Evolutionary conservation across 306 rosid genomes (phyloP).

Genomic region (Datisca glomerata): DNA sequence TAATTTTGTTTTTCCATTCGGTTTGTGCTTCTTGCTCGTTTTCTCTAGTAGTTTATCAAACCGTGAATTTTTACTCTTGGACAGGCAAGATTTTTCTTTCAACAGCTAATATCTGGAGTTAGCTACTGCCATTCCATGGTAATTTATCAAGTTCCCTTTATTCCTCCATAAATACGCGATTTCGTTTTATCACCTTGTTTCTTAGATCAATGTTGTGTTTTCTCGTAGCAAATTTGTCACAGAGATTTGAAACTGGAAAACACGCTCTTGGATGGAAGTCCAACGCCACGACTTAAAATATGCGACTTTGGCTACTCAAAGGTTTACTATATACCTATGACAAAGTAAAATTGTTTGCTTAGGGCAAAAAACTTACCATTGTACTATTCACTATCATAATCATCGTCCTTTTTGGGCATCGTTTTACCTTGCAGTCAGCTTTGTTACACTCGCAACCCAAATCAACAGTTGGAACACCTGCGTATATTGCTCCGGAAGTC

Average conservation of each 20-base stretch:
- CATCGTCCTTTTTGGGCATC: background rate
- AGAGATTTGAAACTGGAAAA: conserved; percentile 93
- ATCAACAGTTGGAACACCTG: conserved; percentile 94
- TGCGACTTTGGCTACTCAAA: conserved; percentile 96
- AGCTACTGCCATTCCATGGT: conserved; percentile 91
- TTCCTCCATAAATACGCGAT: background rate
- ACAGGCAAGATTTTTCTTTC: conserved; percentile 98
- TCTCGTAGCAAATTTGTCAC: conserved; percentile 76
- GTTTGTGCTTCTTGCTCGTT: background rate
- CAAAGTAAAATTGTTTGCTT: background rate
- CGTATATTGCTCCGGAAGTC: conserved; percentile 90
- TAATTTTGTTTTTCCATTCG: conserved; percentile 4
- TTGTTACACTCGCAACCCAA: conserved; percentile 81
- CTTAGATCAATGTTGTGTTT: conserved; percentile 2
- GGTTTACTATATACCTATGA: conserved; percentile 18
- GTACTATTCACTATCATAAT: background rate
- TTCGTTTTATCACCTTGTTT: background rate
- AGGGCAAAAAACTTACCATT: background rate
- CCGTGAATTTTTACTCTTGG: conserved; percentile 5
- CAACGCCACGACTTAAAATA: conserved; percentile 72
- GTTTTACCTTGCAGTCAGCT: conserved; percentile 44
- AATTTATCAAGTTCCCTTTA: conserved; percentile 5
- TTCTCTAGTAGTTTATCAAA: too few relatives aligned
- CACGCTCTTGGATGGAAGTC: conserved; percentile 80
- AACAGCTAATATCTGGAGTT: conserved; percentile 93